A percentile compares a stretch with the other conserved stretches of the same genome.
Evolutionary conservation across 257 asterid species (phyloP).

Genomic region (Scutellaria minor): DNA sequence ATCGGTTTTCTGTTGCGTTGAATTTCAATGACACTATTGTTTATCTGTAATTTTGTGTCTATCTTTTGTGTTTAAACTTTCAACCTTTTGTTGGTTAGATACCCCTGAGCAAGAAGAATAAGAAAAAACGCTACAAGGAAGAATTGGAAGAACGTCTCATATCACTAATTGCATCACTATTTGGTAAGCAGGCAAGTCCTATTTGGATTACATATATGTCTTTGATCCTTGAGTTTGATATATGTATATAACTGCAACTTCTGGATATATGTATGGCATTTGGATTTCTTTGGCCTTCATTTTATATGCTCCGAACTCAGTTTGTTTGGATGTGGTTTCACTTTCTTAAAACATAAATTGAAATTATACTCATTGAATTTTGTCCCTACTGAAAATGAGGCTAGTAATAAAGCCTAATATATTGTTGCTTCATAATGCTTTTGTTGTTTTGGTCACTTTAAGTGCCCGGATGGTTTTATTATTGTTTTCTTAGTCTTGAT

Average conservation of each 20-base stretch:
- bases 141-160: constrained; percentile 95
- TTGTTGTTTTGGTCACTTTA: background rate
- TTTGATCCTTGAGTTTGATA: constrained; percentile 11
- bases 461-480: constrained; percentile 2
- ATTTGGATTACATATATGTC: constrained; percentile 23
- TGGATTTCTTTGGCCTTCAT: constrained; percentile 16
- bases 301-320: background rate
- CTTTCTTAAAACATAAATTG: constrained; percentile 11
- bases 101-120: constrained; percentile 95
- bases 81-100: constrained; percentile 49
- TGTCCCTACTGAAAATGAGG: constrained; percentile 1
- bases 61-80: constrained; percentile 19
- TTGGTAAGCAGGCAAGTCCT: constrained; percentile 71
- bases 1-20: background rate
- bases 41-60: background rate
- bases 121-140: constrained; percentile 71
- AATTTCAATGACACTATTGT: background rate
- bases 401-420: background rate
- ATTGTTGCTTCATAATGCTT: background rate
- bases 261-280: background rate
- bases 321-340: constrained; percentile 15
- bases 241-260: constrained; percentile 5
- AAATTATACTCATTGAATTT: constrained; percentile 7
- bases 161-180: constrained; percentile 85
- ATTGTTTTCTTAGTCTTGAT: constrained; percentile 21